Evolutionary conservation across 352 stramenopile genomes (phyloP), one percentile per base, ranked within the genome.

Genomic region (Pythium utonaiense): DNA sequence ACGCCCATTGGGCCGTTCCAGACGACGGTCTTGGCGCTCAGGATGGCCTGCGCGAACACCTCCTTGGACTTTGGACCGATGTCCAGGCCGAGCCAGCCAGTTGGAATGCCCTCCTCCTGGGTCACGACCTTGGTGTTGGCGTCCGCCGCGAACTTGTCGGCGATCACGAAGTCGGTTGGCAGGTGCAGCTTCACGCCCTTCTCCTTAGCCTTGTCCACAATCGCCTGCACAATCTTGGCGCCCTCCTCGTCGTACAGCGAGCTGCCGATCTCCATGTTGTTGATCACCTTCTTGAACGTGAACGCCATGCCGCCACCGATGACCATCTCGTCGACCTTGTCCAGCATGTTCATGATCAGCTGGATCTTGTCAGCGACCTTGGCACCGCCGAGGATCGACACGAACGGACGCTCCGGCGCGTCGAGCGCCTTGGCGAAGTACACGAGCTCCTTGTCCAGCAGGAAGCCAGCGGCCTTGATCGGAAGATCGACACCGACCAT

Each of bases 1-100:
- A 99, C 97, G 58, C 98, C 98, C 95, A 99, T 99, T 25, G 98
- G 98, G 54, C 98, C 98, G 83, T 99, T 99, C 97, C 98, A 99
- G 56, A 99, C 96, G 55, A 99, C 71, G 30, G 97, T 99, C 75
- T 98, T 98, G 64, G 90, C 88, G 50, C 80, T 76, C 12, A 73
- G 48, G 27, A 98, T 71, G 49, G 86, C 90, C 0, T 78, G 66
- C 22, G 76, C 73, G 61, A 98, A 98, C 13, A 64, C 67, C 48
- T 93, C 76, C 57, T 83, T 82, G 36, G 87, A 96, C 65, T 98
- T 91, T 6, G 97, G 96, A 56, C 98, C 98, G 52, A 99, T 94
- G 76, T 99, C 98, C 19, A 99, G 83, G 34, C 98, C 97, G 80
- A 99, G 95, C 96, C 97, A 99, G 60, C 93, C 97, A 41, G 82